phyloP scores from a whole-genome alignment of 495 filamentous ascomycete genomes.

The Penicillium longicatenatum region DNA sequence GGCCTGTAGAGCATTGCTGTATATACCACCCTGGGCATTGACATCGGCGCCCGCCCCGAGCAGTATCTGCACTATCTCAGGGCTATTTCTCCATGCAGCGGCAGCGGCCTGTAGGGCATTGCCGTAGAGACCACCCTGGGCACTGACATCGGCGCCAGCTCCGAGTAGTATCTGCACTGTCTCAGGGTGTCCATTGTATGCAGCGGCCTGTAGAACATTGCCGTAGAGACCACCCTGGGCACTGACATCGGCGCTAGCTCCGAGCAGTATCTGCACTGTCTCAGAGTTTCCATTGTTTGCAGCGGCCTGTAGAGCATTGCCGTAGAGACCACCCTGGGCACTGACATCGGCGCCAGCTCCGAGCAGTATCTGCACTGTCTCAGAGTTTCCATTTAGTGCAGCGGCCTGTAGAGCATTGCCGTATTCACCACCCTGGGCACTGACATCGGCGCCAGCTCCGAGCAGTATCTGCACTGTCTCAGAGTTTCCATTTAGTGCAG shows the following conservation, averaged over 20 bases:
- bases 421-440: neutral
- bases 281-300: neutral
- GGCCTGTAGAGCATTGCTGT: neutral
- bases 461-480: neutral
- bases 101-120: neutral
- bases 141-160: neutral
- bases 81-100: too few relatives aligned
- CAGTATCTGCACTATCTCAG: too few relatives aligned
- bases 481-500: neutral
- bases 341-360: constrained; percentile 1
- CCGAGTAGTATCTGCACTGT: constrained; percentile 1
- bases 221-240: constrained; percentile 5
- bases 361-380: constrained; percentile 7
- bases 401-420: too few relatives aligned
- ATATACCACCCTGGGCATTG: too few relatives aligned
- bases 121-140: constrained; percentile 3
- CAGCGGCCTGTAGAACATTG: constrained; percentile 10
- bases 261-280: neutral
- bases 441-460: neutral
- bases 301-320: constrained; percentile 7
- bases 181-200: neutral
- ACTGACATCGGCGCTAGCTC: neutral
- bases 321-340: constrained; percentile 3
- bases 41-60: too few relatives aligned
- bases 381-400: too few relatives aligned